phyloP scores from a whole-genome alignment of 305 asterid genomes.

The Fraxinus dipetala region DNA sequence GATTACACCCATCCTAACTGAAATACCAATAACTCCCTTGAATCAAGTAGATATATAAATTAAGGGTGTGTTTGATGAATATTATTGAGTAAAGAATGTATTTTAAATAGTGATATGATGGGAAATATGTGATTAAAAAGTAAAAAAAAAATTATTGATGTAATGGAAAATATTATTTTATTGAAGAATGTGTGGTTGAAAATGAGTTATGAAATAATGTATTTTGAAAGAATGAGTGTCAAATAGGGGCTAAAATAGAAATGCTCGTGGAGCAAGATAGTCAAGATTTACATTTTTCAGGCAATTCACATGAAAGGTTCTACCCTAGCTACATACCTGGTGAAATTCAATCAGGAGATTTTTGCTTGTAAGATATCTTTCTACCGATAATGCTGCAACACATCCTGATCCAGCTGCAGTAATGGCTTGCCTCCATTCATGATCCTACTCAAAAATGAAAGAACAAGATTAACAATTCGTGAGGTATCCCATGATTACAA shows the following conservation, averaged over 20 bases:
- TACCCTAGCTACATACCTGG: conserved; percentile 57
- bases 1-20: background rate
- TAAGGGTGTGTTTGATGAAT: too few species aligned
- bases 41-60: background rate
- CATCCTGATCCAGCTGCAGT: conserved; percentile 99
- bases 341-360: conserved; percentile 86
- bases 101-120: too few species aligned
- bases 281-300: background rate
- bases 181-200: too few species aligned
- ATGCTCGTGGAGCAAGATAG: background rate
- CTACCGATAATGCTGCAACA: conserved; percentile 89
- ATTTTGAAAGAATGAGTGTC: too few species aligned
- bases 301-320: background rate
- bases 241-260: background rate
- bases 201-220: too few species aligned
- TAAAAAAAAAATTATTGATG: too few species aligned
- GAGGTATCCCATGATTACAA: background rate
- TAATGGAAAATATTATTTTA: too few species aligned
- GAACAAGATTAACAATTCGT: background rate
- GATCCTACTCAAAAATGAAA: conserved; percentile 56
- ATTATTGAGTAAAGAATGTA: too few species aligned
- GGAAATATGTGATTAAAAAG: too few species aligned
- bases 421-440: conserved; percentile 98
- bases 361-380: conserved; percentile 82
- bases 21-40: background rate